Evolutionary conservation across 768 basidiomycete species (phyloP).

Genomic region (Exidia glandulosa): DNA sequence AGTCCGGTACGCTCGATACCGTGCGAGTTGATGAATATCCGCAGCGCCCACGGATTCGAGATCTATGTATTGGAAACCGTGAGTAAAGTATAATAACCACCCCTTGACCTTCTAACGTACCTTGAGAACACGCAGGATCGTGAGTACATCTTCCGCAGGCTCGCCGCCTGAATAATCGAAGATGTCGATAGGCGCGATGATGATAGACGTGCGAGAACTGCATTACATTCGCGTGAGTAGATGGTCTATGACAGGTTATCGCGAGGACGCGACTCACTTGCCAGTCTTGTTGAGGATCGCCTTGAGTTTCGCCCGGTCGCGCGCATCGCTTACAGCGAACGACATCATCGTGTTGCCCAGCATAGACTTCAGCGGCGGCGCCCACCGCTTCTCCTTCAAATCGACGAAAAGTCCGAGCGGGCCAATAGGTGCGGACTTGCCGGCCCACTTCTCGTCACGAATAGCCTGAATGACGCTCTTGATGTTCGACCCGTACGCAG

Average conservation of each 20-base stretch:
- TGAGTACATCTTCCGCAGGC: slow-evolving; percentile 49
- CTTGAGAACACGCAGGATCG: slow-evolving; percentile 71
- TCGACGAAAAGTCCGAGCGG: slow-evolving; percentile 75
- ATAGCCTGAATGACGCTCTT: slow-evolving; percentile 46
- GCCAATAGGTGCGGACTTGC: slow-evolving; percentile 51
- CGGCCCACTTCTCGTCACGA: slow-evolving; percentile 41
- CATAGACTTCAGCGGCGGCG: slow-evolving; percentile 48
- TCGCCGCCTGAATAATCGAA: slow-evolving; percentile 78
- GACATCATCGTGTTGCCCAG: slow-evolving; percentile 49
- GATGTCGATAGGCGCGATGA: slow-evolving; percentile 58
- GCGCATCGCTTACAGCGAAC: slow-evolving; percentile 66
- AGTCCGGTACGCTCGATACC: slow-evolving; percentile 66
- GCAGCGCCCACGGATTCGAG: slow-evolving; percentile 41
- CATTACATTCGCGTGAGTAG: neutral
- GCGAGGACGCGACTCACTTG: slow-evolving; percentile 42
- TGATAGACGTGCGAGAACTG: slow-evolving; percentile 41
- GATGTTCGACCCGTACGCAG: slow-evolving; percentile 55
- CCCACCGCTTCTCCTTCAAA: slow-evolving; percentile 62
- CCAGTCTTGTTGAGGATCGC: slow-evolving; percentile 38
- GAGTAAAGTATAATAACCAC: too few relatives aligned
- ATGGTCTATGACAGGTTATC: neutral
- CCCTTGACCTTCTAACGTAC: slow-evolving; percentile 33
- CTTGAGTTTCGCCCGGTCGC: slow-evolving; percentile 52
- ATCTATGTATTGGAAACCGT: neutral
- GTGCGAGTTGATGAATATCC: slow-evolving; percentile 67